Base-by-base conservation (phyloP, 106 monocot species). In the Dioscorea alata region DNA sequence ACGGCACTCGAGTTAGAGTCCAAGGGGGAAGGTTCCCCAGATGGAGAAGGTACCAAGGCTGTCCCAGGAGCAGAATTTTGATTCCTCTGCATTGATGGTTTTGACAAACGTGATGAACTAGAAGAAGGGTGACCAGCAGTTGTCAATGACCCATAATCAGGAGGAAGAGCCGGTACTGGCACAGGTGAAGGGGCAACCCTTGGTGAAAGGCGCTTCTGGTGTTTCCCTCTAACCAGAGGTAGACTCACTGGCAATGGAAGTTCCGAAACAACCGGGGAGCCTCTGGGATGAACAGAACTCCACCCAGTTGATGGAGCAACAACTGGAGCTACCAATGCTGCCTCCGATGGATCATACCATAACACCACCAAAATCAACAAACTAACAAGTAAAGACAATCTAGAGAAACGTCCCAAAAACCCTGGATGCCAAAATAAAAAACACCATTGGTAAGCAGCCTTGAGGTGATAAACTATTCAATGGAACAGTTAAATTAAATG, bases 1-100 rank as follows among this genome's bases (percentile, higher is more conserved):
- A 81, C 73, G 0, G 78, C 69, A 24, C 78, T 84, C 49, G 74
- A 79, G 74, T 80, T 81, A 21, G 83, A 78, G 70, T 75, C 59
- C 48, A 63, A 25, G 13, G 76, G 69, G 59, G 73, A 49, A 71
- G 69, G 67, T 32, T 75, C 48, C 48, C 50, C 63, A 28, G 60
- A 61, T 22, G 82, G 78, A 13, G 82, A 71, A 50, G 78, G 80
- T 33, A 75, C 60, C 72, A 65, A 49, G 17, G 67, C 69, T 20
- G 76, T 68, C 34, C 42, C 48, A 2, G 78, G 63, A 2, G 82
- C 54, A 74, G 59, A 49, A 74, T 61, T 35, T 21, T 64, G 59
- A 51, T 49, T 75, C 60, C 51, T 49, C 69, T 63, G 48, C 61
- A 61, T 33, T 19, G 65, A 67, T 24, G 57, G 80, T 18, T 71